Base-by-base conservation (phyloP, 257 asterid genomes). In the Jaltomata sinuosa region DNA sequence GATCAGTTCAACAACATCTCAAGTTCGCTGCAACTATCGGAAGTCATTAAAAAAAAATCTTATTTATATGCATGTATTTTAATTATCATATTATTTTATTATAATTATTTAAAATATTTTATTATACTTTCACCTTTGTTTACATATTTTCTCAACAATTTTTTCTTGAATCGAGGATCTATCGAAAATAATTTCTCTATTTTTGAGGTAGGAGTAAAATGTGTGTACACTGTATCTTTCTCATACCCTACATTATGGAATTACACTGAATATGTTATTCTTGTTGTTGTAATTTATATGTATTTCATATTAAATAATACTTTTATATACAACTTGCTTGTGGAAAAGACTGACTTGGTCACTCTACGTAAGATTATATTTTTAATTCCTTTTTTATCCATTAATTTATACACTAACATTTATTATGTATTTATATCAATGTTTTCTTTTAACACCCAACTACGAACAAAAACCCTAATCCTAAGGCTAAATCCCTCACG, bases 1-100 rank as follows among this genome's bases (percentile, higher is more conserved):
- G 86, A 91, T 88, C 90, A 87, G 92, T 88, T 91, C 83, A 92
- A 88, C 94, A 83, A 87, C 92, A 85, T 80, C 83, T 79, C 49
- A 85, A 86, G 91, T 91, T 88, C 42, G 93, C 84, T 88, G 88
- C 92, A 91, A 87, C 93, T 83, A 91, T 90, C 89, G 45, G 40
- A 90, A 85, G 83, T 79, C 61, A 47, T 74, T 78, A 67, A 55
- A 83, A 38, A 42, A 32, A 32, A 32, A 32, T 32, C 2, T 1
- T 32, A 59, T 21, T 34, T n/a, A 22, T 12, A 47, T 19, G 27
- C 22, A 42, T 15, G 1, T 57, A 22, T 57, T 57, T 57, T 3
- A 0, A 57, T 22, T n/a, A 57, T n/a, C 1, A 0, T 57, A 11
- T 57, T 54, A 19, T 54, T 19, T 53, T 0, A 53, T 54, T 54